Base-by-base conservation (phyloP, 352 stramenopile species). In the Pythium biforme region DNA sequence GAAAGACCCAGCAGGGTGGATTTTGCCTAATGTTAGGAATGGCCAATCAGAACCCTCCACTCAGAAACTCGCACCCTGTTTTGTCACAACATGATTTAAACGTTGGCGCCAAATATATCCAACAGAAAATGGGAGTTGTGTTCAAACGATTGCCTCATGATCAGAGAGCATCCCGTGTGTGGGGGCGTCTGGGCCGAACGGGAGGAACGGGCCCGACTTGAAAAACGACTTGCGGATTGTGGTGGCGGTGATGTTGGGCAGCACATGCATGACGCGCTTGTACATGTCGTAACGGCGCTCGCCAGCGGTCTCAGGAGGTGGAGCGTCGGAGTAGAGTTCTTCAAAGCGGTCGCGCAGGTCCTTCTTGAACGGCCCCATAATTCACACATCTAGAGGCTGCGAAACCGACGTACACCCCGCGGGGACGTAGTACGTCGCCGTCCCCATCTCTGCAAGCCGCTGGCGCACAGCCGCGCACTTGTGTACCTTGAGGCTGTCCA, bases 321-420 rank as follows among this genome's bases (percentile, higher is more conserved):
- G 1, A 1, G 23, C 33, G 4, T 25, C 10, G 41, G 6, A 15
- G 59, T 59, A 59, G 19, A 45, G 49, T 4, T 10, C 26, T 12
- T 37, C 29, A 29, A 56, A 60, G 11, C 27, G 50, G 10, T 50
- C 22, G 11, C 26, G 39, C n/a, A 59, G 19, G 1, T 23, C 2
- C 1, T 22, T 31, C 25, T 67, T 62, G 45, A 67, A 67, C 2
- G 52, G 60, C 0, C 27, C 58, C 51, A 67, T 67, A 4, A 62
- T n/a, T 9, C 60, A 43, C 1, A 67, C 60, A 25, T 62, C 60
- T 3, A 67, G 60, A 1, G 60, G 60, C 53, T 67, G 60, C 10
- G 51, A 39, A 9, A 67, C 45, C 12, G 31, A 34, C 4, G 52
- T 67, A n/a, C 25, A 29, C 0, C 59, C 60, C 6, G 34, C 52